These are phyloP conservation scores for Tetracladium marchalianum DNA, from an alignment of 495 filamentous ascomycete genomes.

Conservation along the genomic window DNA sequence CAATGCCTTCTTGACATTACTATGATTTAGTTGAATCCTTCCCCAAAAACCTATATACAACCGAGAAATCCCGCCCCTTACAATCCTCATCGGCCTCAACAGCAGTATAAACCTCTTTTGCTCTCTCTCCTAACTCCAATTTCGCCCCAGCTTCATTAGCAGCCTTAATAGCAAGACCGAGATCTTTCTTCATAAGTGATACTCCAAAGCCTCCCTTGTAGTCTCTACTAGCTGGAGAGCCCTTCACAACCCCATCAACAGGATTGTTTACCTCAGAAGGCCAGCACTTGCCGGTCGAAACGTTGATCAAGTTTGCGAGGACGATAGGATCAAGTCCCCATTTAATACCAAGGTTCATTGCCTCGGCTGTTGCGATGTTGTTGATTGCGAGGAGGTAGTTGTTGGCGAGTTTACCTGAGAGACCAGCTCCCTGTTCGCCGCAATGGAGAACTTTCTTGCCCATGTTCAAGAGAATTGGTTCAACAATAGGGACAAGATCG, in stretches of 20 bases:
- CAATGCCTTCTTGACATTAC: too few relatives aligned
- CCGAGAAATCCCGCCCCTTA: slow-evolving; percentile 72
- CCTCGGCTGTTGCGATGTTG: slow-evolving; percentile 87
- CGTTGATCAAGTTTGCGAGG: slow-evolving; percentile 72
- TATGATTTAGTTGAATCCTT: too few relatives aligned
- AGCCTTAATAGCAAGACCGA: slow-evolving; percentile 62
- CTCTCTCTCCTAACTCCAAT: slow-evolving; percentile 54
- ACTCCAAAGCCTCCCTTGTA: slow-evolving; percentile 81
- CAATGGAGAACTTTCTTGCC: slow-evolving; percentile 74
- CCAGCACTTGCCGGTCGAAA: slow-evolving; percentile 83
- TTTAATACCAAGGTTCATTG: slow-evolving; percentile 81
- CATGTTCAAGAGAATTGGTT: slow-evolving; percentile 62
- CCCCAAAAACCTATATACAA: slow-evolving; percentile 68
- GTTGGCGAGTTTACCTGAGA: slow-evolving; percentile 83
- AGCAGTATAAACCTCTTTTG: slow-evolving; percentile 57
- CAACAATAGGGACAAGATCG: slow-evolving; percentile 47
- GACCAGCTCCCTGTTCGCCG: slow-evolving; percentile 67
- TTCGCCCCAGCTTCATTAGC: slow-evolving; percentile 57
- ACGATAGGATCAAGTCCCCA: slow-evolving; percentile 76
- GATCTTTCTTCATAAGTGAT: slow-evolving; percentile 75
- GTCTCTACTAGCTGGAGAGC: slow-evolving; percentile 59
- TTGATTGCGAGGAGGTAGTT: slow-evolving; percentile 89
- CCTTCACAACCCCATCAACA: slow-evolving; percentile 70
- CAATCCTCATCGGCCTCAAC: slow-evolving; percentile 47
- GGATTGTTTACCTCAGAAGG: slow-evolving; percentile 89